Base-by-base conservation (phyloP, 805 yeast genomes). In the Monosporozyma siamensis region DNA sequence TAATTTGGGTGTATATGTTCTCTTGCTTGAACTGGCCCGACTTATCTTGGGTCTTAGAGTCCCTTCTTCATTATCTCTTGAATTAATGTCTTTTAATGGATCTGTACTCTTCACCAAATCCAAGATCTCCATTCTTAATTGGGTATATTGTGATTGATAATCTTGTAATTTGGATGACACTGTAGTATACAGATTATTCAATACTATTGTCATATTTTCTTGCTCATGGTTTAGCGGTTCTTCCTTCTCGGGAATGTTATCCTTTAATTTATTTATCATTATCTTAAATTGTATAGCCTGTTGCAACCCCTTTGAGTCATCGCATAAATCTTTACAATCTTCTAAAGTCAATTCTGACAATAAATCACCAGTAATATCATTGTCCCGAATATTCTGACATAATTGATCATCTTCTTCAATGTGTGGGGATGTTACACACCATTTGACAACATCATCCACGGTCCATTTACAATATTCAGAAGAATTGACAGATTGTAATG, bases 261-360 rank as follows among this genome's bases (percentile, higher is more conserved):
- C 50, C 12, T 75, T 60, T 34, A 86, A 63, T 31, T 70, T 74
- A 51, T 77, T 72, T 31, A 87, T 72, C 23, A 76, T 72, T 40
- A 72, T 68, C 56, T 85, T 77, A 34, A 88, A 64, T 31, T 61
- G 58, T 3, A 89, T 66, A 22, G 95, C 69, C 15, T 74, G 71
- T 25, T 82, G 56, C 26, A 68, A 65, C 5, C 47, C 43, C 4
- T 6, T 18, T 2, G 20, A 35, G 5, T 47, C 43, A 1, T 83
- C 70, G 2, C 89, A 94, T 54, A 90, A 64, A 41, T 88, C 95
- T 46, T 70, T 67, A 35, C 89, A 72, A 55, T 87, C 92, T 7
- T 73, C 76, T 10, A 83, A 75, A 25, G 77, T 76, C 39, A 89
- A 66, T 47, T 76, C 79, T 2, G 85, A 78, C 40, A 90, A 64